Conservation (phyloP, 257 asterid species). For the Thymus mandschuricus region DNA sequence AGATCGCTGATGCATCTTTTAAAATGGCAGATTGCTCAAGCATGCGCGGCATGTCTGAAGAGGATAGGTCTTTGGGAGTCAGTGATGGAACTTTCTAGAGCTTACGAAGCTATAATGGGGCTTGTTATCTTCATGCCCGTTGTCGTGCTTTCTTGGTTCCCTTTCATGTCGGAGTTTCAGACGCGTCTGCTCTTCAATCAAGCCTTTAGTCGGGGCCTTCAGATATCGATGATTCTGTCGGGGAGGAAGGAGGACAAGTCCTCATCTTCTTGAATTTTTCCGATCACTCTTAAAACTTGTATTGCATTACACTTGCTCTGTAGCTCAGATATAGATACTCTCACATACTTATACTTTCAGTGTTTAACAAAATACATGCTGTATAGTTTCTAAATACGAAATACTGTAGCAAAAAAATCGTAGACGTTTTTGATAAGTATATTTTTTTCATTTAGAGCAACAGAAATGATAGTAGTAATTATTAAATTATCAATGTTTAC, state of each 20-base stretch:
- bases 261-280: constrained; percentile 3
- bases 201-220: constrained; percentile 36
- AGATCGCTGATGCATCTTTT: not conserved
- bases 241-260: constrained; percentile 30
- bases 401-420: not conserved
- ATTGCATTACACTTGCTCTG: not conserved
- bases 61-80: constrained; percentile 32
- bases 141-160: constrained; percentile 34
- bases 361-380: not conserved
- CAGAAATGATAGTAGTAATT: too few relatives aligned
- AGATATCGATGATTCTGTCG: constrained; percentile 34
- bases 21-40: constrained; percentile 34
- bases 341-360: not conserved
- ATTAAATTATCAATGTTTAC: too few relatives aligned
- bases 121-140: constrained; percentile 33
- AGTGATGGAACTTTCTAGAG: constrained; percentile 34
- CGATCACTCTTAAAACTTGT: not conserved
- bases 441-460: not conserved
- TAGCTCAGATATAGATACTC: not conserved
- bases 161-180: constrained; percentile 34
- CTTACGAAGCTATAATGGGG: constrained; percentile 37
- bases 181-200: constrained; percentile 35
- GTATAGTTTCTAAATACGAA: not conserved
- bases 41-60: constrained; percentile 30
- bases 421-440: too few relatives aligned